phyloP scores from a whole-genome alignment of 2,329 filamentous ascomycete species.

The Colletotrichum tropicicola region DNA sequence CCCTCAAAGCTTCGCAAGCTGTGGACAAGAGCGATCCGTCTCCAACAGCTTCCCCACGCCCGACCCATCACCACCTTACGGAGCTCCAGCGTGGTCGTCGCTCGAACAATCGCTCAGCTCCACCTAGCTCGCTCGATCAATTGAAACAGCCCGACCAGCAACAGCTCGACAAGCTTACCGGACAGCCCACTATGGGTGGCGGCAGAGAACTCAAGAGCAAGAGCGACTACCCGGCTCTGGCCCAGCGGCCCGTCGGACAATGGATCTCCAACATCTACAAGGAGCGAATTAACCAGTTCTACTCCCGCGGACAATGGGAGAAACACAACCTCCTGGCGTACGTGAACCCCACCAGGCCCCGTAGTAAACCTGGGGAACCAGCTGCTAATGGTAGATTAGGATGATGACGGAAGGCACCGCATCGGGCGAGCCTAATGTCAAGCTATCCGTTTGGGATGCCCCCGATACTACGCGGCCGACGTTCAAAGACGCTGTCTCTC shows the following conservation, averaged over 20 bases:
- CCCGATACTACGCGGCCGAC: slow-evolving; percentile 81
- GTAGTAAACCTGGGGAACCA: slow-evolving; percentile 12
- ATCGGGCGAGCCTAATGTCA: slow-evolving; percentile 79
- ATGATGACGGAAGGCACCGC: slow-evolving; percentile 76
- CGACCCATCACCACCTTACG: slow-evolving; percentile 14
- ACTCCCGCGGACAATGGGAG: slow-evolving; percentile 80
- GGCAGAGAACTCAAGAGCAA: slow-evolving; percentile 53
- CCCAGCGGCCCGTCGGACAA: slow-evolving; percentile 71
- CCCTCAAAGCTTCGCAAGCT: slow-evolving; percentile 13
- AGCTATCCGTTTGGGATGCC: slow-evolving; percentile 87
- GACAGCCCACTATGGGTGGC: slow-evolving; percentile 57
- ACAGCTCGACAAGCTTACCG: neutral
- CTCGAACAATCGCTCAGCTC: slow-evolving; percentile 47
- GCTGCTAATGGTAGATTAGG: slow-evolving; percentile 46
- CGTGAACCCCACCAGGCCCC: slow-evolving; percentile 38
- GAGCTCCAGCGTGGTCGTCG: slow-evolving; percentile 25
- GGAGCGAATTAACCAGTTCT: slow-evolving; percentile 84
- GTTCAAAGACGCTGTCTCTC: slow-evolving; percentile 82
- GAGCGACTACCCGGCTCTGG: slow-evolving; percentile 62
- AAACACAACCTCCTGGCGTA: slow-evolving; percentile 78
- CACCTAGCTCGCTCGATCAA: slow-evolving; percentile 30
- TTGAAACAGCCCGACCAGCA: slow-evolving; percentile 15
- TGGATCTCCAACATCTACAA: slow-evolving; percentile 87
- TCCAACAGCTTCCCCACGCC: neutral
- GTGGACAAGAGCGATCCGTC: neutral